Evolutionary conservation across 495 filamentous ascomycete genomes (phyloP).

Genomic region (Mytilinidion resinicola): DNA sequence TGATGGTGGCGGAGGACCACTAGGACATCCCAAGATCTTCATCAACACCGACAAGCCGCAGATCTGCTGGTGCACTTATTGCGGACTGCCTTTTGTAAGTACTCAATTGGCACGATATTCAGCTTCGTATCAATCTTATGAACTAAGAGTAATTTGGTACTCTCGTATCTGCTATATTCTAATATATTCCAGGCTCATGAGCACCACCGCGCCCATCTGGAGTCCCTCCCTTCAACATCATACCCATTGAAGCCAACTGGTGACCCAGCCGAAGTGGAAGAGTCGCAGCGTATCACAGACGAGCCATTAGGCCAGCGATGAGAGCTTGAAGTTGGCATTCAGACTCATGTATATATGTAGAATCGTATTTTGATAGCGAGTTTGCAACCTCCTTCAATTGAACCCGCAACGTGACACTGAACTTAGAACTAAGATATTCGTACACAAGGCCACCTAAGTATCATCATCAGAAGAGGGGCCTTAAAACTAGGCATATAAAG

Average conservation of each 20-base stretch:
- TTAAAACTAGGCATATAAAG: no score
- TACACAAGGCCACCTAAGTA: no score
- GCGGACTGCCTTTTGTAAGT: conserved; percentile 90
- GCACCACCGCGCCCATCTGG: conserved; percentile 71
- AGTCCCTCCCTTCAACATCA: conserved; percentile 68
- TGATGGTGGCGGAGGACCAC: conserved; percentile 87
- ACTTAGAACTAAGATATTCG: no score
- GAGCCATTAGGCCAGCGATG: conserved; percentile 40
- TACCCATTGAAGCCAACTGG: conserved; percentile 58
- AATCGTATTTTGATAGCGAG: background rate
- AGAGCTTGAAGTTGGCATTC: conserved; percentile 5
- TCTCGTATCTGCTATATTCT: conserved; percentile 11
- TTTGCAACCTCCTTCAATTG: background rate
- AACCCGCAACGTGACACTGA: no score
- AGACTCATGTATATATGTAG: conserved; percentile 1
- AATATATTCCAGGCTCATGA: conserved; percentile 63
- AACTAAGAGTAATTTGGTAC: background rate
- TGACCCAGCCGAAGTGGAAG: conserved; percentile 31
- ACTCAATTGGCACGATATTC: background rate
- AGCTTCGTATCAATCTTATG: background rate
- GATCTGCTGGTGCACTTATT: conserved; percentile 85
- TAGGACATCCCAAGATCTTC: conserved; percentile 87
- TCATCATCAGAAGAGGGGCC: no score
- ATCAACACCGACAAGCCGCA: conserved; percentile 98
- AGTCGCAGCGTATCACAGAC: conserved; percentile 34